Evolutionary conservation across 2,329 filamentous ascomycete genomes (phyloP), one percentile per base, ranked within the genome.

Genomic region (Pyricularia pennisetigena): DNA sequence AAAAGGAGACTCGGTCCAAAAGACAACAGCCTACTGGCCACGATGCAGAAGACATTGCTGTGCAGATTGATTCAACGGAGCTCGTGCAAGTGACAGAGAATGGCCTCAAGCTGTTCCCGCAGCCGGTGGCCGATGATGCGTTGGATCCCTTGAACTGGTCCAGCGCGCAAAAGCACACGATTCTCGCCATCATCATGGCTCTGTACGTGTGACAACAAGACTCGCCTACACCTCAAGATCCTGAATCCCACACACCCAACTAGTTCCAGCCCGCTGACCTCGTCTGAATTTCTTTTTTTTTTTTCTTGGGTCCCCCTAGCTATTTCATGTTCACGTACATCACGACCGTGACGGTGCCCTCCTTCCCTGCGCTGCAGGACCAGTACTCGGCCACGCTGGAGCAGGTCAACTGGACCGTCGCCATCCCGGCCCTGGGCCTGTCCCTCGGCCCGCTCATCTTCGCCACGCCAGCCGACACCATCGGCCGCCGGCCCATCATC

Each of bases 271-370:
- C 62, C 75, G 86, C 3, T 77, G 76, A 2, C 32, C 32, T 6
- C 32, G 1, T 35, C 12, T n/a, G n/a, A n/a, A n/a, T n/a, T n/a
- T n/a, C n/a, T n/a, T n/a, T n/a, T n/a, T n/a, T n/a, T n/a, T n/a
- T n/a, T n/a, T n/a, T n/a, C n/a, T 83, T 86, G 69, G 81, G 85
- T 20, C 85, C 85, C 82, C 75, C 81, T 41, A 78, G 83, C 80
- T 85, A 78, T 67, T 86, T 86, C 72, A 76, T 86, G 70, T 85
- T 86, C 76, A 86, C 85, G 20, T 87, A 86, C 75, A 79, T 86
- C 69, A 86, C 84, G 0, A 86, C 84, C 1, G 84, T 82, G 0
- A 84, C 83, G 0, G 82, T 86, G 0, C 83, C 84, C 2, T 84
- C 83, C 0, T 86, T 85, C 70, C 74, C 79, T 0, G 75, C 79